Conservation (phyloP, 2,329 filamentous ascomycete genomes). For the Trichocomaceae sp. region DNA sequence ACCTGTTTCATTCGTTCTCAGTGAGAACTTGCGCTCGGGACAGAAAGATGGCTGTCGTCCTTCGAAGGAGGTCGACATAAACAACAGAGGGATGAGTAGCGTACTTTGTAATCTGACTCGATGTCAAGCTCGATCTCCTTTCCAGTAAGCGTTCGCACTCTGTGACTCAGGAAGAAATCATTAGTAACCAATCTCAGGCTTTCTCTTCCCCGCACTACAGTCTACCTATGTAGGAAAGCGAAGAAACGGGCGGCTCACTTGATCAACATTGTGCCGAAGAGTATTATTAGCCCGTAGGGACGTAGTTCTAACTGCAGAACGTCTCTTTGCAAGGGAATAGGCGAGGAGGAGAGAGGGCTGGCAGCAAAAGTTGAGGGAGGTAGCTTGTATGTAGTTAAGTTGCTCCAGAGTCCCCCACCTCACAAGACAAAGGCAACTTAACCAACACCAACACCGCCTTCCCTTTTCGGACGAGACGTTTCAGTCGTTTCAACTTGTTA, state of each 20-base stretch:
- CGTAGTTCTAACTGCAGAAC: too few relatives aligned
- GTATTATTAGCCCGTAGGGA: too few relatives aligned
- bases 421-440: too few relatives aligned
- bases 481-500: neutral
- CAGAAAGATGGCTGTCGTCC: neutral
- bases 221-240: neutral
- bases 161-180: constrained; percentile 33
- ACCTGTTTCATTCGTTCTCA: constrained; percentile 50
- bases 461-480: neutral
- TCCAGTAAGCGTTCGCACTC: constrained; percentile 93
- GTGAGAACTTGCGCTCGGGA: neutral
- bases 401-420: neutral
- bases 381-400: too few relatives aligned
- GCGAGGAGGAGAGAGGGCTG: neutral
- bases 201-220: constrained; percentile 10
- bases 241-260: constrained; percentile 33
- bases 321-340: neutral
- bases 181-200: constrained; percentile 8
- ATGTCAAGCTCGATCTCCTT: constrained; percentile 99
- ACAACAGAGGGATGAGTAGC: neutral
- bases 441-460: neutral
- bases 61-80: neutral
- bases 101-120: constrained; percentile 84
- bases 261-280: constrained; percentile 42
- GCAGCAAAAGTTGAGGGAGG: neutral